Conservation (phyloP, 2,329 filamentous ascomycete genomes). For the Annulohypoxylon truncatum region DNA sequence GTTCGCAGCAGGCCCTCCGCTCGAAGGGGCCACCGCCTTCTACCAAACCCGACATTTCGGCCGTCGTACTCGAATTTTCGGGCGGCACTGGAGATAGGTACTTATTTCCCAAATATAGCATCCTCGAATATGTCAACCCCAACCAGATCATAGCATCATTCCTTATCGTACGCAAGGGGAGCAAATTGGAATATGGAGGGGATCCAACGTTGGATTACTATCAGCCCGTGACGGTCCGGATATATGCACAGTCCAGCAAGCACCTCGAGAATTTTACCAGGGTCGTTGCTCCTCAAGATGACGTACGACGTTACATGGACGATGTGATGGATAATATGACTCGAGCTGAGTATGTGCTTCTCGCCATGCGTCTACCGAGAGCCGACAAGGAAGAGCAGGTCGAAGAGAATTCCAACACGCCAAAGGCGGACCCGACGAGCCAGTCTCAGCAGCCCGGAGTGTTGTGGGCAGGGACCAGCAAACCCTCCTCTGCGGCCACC, state of each 20-base stretch:
- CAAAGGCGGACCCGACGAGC: slow-evolving; percentile 42
- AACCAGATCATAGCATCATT: slow-evolving; percentile 79
- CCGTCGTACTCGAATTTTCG: slow-evolving; percentile 76
- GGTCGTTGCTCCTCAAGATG: slow-evolving; percentile 71
- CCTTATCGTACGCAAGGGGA: slow-evolving; percentile 78
- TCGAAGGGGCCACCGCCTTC: slow-evolving; percentile 68
- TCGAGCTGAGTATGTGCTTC: slow-evolving; percentile 72
- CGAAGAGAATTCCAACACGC: slow-evolving; percentile 47
- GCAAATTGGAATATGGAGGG: slow-evolving; percentile 72
- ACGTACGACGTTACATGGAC: slow-evolving; percentile 75
- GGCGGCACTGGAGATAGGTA: slow-evolving; percentile 78
- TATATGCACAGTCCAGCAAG: slow-evolving; percentile 65
- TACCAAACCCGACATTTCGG: slow-evolving; percentile 69
- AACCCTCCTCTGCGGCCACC: slow-evolving; percentile 37
- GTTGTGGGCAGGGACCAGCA: slow-evolving; percentile 51
- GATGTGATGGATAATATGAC: slow-evolving; percentile 77
- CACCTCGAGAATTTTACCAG: slow-evolving; percentile 70
- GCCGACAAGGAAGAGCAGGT: slow-evolving; percentile 52
- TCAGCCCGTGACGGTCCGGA: slow-evolving; percentile 75
- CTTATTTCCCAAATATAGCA: slow-evolving; percentile 81
- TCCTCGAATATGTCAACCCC: slow-evolving; percentile 73
- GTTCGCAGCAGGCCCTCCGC: slow-evolving; percentile 65
- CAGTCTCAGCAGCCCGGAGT: slow-evolving; percentile 45
- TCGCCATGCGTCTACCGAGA: slow-evolving; percentile 74
- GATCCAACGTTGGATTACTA: slow-evolving; percentile 77